Evolutionary conservation across 371 early-diverging fungal species (phyloP), one percentile per base, ranked within the genome.

Genomic region (Syncephalis fuscata): DNA sequence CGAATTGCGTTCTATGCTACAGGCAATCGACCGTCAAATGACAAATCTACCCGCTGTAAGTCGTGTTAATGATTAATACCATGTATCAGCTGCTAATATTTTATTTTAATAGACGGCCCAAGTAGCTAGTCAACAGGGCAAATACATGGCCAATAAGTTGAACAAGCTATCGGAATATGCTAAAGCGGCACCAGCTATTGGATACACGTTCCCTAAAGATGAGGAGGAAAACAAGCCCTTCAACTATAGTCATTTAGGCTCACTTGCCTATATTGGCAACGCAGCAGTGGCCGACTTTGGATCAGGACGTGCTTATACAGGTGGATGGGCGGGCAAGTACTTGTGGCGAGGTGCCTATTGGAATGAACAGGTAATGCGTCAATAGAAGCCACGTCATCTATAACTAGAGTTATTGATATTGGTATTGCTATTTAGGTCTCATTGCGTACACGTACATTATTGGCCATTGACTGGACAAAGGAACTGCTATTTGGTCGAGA

Each of bases 111-210:
- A n/a, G n/a, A 87, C 88, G 25, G 92, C 92, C 1, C 92, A 91
- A 62, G 86, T 87, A 3, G 92, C 92, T 22, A 78, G 67, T 58
- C 92, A 91, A 55, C 79, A 92, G 58, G 92, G 81, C 27, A 56
- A 61, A 17, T 86, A 74, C 56, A 50, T 89, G 27, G 78, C 73
- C 22, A 65, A 63, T 24, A 61, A 71, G 26, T 54, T 85, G 11
- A 76, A 71, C 52, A 25, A 45, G 11, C 52, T 70, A 19, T 48
- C 66, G 8, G 4, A 4, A 4, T 21, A 21, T 15, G 41, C 41
- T 15, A 21, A 41, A 16, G 4, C 4, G 7, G 41, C 41, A 16
- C n/a, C 41, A n/a, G 8, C 21, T 41, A 26, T 44, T 22, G 37
- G 24, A 25, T 57, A 55, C 11, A 11, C 11, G 7, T 32, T 32